Evolutionary conservation across 257 asterid genomes (phyloP).

Genomic region (Ilex aquifolium): DNA sequence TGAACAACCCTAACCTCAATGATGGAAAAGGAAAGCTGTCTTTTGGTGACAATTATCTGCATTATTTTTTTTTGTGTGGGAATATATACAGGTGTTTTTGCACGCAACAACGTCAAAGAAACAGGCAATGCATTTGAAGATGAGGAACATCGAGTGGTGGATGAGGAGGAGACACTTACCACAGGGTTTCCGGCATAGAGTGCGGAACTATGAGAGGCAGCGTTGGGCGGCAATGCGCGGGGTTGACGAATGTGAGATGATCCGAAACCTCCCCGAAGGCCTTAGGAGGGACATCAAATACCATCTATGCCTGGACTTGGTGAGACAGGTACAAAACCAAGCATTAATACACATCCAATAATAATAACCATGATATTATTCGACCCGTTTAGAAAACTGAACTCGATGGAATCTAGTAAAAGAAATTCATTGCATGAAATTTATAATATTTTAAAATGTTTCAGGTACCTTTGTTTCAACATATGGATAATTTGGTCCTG

Average conservation of each 20-base stretch:
- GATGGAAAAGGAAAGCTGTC: too few relatives aligned
- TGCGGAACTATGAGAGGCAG: constrained; percentile 81
- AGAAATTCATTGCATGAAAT: too few relatives aligned
- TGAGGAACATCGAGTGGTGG: constrained; percentile 99
- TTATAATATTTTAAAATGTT: neutral
- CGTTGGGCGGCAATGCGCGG: constrained; percentile 98
- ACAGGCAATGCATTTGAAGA: constrained; percentile 92
- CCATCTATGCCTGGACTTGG: constrained; percentile 89
- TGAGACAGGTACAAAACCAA: constrained; percentile 55
- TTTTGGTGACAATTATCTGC: too few relatives aligned
- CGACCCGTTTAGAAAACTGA: too few relatives aligned
- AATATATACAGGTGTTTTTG: constrained; percentile 66
- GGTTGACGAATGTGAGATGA: constrained; percentile 87
- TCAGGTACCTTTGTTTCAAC: constrained; percentile 94
- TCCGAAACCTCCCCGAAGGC: constrained; percentile 83
- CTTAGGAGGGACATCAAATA: constrained; percentile 88
- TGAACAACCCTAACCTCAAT: too few relatives aligned
- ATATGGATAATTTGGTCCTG: constrained; percentile 86
- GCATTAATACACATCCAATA: too few relatives aligned
- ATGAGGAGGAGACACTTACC: constrained; percentile 86
- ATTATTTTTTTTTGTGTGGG: neutral
- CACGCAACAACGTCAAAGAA: constrained; percentile 96
- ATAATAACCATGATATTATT: too few relatives aligned
- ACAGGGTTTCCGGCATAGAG: constrained; percentile 52
- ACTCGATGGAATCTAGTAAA: too few relatives aligned